phyloP scores from a whole-genome alignment of 148 eudicot genomes.

The Dianthus caryophyllus region DNA sequence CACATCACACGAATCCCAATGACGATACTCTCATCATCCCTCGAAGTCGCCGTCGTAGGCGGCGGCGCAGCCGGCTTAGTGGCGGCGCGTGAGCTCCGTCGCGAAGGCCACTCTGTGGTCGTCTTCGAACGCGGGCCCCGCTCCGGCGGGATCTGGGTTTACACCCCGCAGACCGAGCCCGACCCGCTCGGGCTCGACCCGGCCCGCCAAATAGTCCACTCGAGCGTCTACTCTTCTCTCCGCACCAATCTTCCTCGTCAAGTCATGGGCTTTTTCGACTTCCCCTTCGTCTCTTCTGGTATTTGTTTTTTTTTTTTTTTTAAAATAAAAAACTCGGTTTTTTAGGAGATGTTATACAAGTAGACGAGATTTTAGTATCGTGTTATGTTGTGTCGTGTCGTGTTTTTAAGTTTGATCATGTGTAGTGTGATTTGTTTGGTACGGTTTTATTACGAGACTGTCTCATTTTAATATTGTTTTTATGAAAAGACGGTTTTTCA shows the following conservation, averaged over 20 bases:
- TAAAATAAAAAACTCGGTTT: too few relatives aligned
- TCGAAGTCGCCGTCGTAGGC: constrained; percentile 78
- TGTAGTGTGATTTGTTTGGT: background rate
- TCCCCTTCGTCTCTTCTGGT: constrained; percentile 54
- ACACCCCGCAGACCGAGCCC: constrained; percentile 52
- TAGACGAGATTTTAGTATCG: too few relatives aligned
- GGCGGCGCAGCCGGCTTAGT: constrained; percentile 83
- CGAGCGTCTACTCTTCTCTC: constrained; percentile 74
- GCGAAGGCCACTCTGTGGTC: constrained; percentile 71
- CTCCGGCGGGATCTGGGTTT: constrained; percentile 78
- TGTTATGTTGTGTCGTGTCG: too few relatives aligned
- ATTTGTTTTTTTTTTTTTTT: background rate
- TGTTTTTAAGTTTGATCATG: background rate
- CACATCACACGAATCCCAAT: constrained; percentile 16
- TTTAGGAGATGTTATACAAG: too few relatives aligned
- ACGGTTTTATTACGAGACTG: too few relatives aligned
- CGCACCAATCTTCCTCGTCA: constrained; percentile 79
- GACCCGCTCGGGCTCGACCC: constrained; percentile 69
- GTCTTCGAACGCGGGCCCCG: constrained; percentile 53
- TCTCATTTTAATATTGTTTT: too few relatives aligned
- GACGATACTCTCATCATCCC: constrained; percentile 30
- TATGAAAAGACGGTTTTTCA: too few relatives aligned
- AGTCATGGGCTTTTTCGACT: constrained; percentile 75
- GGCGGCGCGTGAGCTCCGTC: constrained; percentile 72
- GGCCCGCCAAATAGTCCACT: constrained; percentile 42